Base-by-base conservation (phyloP, 2,329 filamentous ascomycete species). In the Scedosporium apiospermum region DNA sequence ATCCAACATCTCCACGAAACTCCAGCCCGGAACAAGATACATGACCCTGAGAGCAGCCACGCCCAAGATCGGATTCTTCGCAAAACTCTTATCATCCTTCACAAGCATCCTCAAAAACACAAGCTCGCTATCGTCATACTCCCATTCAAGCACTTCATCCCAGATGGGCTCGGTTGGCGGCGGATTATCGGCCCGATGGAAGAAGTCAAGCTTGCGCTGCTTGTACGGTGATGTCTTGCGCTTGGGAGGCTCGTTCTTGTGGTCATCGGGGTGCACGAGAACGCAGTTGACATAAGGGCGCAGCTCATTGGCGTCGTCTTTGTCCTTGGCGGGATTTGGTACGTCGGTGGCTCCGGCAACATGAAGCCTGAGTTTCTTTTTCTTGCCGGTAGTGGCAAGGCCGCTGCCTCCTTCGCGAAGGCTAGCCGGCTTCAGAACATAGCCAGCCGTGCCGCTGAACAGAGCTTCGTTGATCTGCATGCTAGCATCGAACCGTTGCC, bases 401-500 rank as follows among this genome's bases (percentile, higher is more conserved):
- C 83, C 83, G 57, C 71, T 75, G 2, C 84, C 86, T 4, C 82
- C 84, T 0, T 74, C 71, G 3, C 86, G 82, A 0, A 89, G 75
- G 1, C 81, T 77, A 0, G 79, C 78, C 0, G 87, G 87, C 70
- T 89, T 89, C 23, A 89, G 75, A 1, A 89, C 81, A 67, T 83
- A 89, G 6, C 87, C 87, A 30, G 84, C 83, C 0, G 85, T 84
- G 12, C 85, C 85, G 57, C 77, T 79, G 71, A 89, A 89, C 0
- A 89, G 75, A 0, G 86, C 87, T 68, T 88, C 85, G 69, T 89
- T 89, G 66, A 89, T 76, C 71, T 89, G 87, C 75, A 87, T 86
- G 68, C 80, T 80, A 6, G 81, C 80, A 41, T 84, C 85, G 66
- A 88, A 89, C 0, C 81, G 87, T 68, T 89, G 87, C 83, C 86